Evolutionary conservation across 257 asterid species (phyloP), one percentile per base, ranked within the genome.

Genomic region (Nicotiana benthamiana): DNA sequence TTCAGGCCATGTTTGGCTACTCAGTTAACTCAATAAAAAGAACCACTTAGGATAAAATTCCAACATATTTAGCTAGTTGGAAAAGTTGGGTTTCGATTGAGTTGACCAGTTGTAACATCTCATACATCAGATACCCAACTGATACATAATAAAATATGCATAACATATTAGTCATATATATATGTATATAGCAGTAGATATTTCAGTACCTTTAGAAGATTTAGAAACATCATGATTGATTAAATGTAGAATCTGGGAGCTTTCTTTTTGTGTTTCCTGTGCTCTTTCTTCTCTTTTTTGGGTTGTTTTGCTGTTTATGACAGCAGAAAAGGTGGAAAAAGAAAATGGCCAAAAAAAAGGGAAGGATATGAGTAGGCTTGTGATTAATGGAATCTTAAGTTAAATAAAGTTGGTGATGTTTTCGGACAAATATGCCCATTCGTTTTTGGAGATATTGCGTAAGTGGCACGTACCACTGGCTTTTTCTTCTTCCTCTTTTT

Each of bases 401-500:
- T n/a, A 24, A 9, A 24, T 11, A 24, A 9, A 24, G 56, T 32
- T 1, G 20, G 53, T 30, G 22, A 18, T 28, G 10, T 5, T 54
- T 54, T 56, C 32, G 48, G 83, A 80, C 79, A 67, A 80, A 67
- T 80, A 67, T 80, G 56, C 79, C 78, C 82, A 62, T 66, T 1
- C 3, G 11, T 9, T 62, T 46, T 27, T 43, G 22, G 15, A 46
- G 63, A 62, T 62, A 62, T 79, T 48, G 1, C 82, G 0, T 2
- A 80, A 27, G 36, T 16, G 53, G 20, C 64, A 43, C 75, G 9
- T 40, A 34, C 53, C 18, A 32, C 53, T 57, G 11, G 53, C 66
- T 36, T 78, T 60, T 78, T 24, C n/a, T 36, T 36, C 46, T 1
- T 36, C 36, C 36, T 32, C 36, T 7, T 1, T 8, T 36, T 7